These are phyloP conservation scores for Butyriboletus loyo DNA, from an alignment of 768 basidiomycete species.

Conservation along the genomic window DNA sequence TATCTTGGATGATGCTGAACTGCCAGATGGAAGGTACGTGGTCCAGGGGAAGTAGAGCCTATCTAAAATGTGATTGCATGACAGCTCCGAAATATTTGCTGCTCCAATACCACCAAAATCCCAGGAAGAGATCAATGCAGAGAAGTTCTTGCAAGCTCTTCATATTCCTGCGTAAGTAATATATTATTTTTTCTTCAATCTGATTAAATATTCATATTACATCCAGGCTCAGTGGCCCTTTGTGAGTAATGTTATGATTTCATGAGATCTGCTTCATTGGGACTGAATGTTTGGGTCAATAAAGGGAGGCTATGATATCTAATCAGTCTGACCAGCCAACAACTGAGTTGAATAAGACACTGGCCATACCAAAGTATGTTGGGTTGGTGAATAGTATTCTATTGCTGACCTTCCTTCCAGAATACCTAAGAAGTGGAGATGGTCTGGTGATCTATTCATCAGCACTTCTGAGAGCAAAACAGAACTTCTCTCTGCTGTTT, in stretches of 20 bases:
- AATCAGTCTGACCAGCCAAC: constrained; percentile 4
- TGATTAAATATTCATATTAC: not conserved
- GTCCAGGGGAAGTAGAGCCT: not conserved
- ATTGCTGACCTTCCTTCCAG: constrained; percentile 31
- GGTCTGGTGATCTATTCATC: constrained; percentile 56
- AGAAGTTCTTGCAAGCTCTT: constrained; percentile 26
- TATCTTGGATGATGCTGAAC: constrained; percentile 6
- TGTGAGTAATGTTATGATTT: constrained; percentile 17
- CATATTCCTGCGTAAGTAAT: constrained; percentile 25
- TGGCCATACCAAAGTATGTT: constrained; percentile 26
- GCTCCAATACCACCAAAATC: constrained; percentile 18
- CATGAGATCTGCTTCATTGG: not conserved
- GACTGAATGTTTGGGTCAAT: not conserved
- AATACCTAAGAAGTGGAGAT: constrained; percentile 60
- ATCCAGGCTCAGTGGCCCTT: constrained; percentile 22
- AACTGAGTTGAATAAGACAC: constrained; percentile 13
- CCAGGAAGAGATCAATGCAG: constrained; percentile 19
- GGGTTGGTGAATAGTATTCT: not conserved
- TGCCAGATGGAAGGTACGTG: constrained; percentile 13
- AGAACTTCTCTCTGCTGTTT: constrained; percentile 48
- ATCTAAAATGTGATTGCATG: not conserved
- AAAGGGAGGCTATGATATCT: constrained; percentile 16
- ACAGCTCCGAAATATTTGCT: constrained; percentile 4
- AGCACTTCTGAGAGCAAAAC: constrained; percentile 34
- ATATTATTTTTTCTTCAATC: not conserved